A percentile compares a stretch with the other conserved stretches of the same genome.
phyloP scores from a whole-genome alignment of 1,139 yeast species.

The Hyphopichia burtonii region DNA sequence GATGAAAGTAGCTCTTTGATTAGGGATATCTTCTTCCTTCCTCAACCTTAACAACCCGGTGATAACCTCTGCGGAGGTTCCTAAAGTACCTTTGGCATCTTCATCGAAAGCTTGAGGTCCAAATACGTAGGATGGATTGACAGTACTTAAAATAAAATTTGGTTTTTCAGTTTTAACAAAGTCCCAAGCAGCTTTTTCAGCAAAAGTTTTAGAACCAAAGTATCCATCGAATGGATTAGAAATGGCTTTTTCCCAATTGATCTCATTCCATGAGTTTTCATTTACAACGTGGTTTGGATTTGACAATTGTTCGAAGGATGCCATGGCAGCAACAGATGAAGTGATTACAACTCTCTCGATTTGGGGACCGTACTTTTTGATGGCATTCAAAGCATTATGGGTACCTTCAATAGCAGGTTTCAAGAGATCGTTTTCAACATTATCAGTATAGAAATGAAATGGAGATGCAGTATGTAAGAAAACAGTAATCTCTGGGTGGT shows the following conservation, averaged over 20 bases:
- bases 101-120: conserved; percentile 41
- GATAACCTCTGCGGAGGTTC: conserved; percentile 36
- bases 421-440: conserved; percentile 39
- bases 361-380: conserved; percentile 22
- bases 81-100: conserved; percentile 28
- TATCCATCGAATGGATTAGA: conserved; percentile 38
- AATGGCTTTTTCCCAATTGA: conserved; percentile 35
- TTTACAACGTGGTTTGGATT: conserved; percentile 35
- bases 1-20: conserved; percentile 30
- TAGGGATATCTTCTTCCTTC: conserved; percentile 26
- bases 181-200: conserved; percentile 41
- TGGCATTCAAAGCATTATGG: conserved; percentile 29
- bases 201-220: conserved; percentile 40
- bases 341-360: conserved; percentile 36
- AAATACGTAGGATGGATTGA: conserved; percentile 36
- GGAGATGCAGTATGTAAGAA: conserved; percentile 36
- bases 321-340: conserved; percentile 45
- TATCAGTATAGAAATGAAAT: conserved; percentile 31
- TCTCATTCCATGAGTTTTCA: conserved; percentile 37
- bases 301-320: conserved; percentile 38
- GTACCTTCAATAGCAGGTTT: conserved; percentile 44
- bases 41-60: conserved; percentile 20
- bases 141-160: conserved; percentile 36
- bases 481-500: conserved; percentile 24
- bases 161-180: conserved; percentile 24